Conservation (phyloP, 805 yeast species). For the Kodamaea kakaduensis region DNA sequence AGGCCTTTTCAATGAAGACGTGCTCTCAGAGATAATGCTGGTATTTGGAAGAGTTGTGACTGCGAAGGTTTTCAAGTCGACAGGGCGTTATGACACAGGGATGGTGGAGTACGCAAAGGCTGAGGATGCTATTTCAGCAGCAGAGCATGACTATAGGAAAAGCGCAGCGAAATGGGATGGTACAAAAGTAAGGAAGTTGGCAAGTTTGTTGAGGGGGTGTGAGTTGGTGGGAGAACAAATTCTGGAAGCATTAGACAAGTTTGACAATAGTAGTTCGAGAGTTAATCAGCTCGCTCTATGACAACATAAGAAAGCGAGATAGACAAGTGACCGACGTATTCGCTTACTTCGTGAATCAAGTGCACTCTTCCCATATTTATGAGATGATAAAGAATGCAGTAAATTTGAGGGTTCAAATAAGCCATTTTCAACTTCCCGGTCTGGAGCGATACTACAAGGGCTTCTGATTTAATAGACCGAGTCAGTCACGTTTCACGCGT, state of each 20-base stretch:
- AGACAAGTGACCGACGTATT: too few relatives aligned
- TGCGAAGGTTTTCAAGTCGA: slow-evolving; percentile 2
- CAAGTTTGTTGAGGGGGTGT: slow-evolving; percentile 44
- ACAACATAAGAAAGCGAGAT: too few relatives aligned
- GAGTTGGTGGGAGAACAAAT: slow-evolving; percentile 4
- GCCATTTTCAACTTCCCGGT: too few relatives aligned
- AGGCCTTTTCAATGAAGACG: slow-evolving; percentile 27
- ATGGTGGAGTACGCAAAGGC: slow-evolving; percentile 26
- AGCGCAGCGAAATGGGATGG: slow-evolving; percentile 47
- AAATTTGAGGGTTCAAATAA: too few relatives aligned
- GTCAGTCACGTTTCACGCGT: too few relatives aligned
- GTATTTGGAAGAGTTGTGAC: slow-evolving; percentile 41
- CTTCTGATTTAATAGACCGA: too few relatives aligned
- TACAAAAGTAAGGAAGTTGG: slow-evolving; percentile 39
- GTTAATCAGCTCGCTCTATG: too few relatives aligned
- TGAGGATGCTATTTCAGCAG: slow-evolving; percentile 32
- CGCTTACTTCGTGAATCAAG: too few relatives aligned
- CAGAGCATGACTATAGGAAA: slow-evolving; percentile 37
- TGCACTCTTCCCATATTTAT: too few relatives aligned
- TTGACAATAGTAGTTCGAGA: neutral
- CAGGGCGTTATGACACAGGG: slow-evolving; percentile 37
- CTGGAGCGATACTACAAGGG: too few relatives aligned
- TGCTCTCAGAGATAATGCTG: slow-evolving; percentile 38
- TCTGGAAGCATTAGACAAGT: slow-evolving; percentile 2
- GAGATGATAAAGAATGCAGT: too few relatives aligned